A percentile compares a stretch with the other conserved stretches of the same genome.
phyloP scores from a whole-genome alignment of 352 stramenopile species.

The Phytophthora melonis region DNA sequence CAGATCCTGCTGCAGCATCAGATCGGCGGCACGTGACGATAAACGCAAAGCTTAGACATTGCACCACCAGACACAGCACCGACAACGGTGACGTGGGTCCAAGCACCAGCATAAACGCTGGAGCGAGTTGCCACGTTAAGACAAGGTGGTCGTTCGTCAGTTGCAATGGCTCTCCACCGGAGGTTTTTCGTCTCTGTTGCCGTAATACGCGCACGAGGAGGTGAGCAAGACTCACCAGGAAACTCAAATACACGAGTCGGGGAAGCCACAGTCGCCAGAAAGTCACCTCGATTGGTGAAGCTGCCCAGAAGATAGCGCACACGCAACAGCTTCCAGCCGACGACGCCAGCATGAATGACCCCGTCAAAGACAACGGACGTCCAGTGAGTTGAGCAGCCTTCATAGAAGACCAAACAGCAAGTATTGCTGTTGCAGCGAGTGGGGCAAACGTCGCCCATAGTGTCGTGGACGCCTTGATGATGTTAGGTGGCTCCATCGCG shows the following conservation, averaged over 20 bases:
- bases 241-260: conserved; percentile 58
- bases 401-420: conserved; percentile 31
- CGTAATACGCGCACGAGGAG: conserved; percentile 21
- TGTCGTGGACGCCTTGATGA: conserved; percentile 64
- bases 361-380: conserved; percentile 17
- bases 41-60: conserved; percentile 56
- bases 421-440: conserved; percentile 26
- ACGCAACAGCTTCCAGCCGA: conserved; percentile 36
- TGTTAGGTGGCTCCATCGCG: conserved; percentile 68
- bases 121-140: conserved; percentile 57
- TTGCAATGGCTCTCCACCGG: neutral
- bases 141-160: conserved; percentile 30
- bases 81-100: conserved; percentile 71
- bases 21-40: conserved; percentile 35
- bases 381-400: conserved; percentile 18
- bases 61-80: conserved; percentile 53
- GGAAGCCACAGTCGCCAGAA: conserved; percentile 70
- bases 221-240: conserved; percentile 32
- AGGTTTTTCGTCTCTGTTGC: conserved; percentile 4
- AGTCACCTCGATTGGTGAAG: conserved; percentile 42
- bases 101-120: conserved; percentile 68
- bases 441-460: conserved; percentile 50
- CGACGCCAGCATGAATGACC: conserved; percentile 30
- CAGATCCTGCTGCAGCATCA: conserved; percentile 1
- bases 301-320: conserved; percentile 62